Evolutionary conservation across 192 early-diverging fungal species (phyloP), one percentile per base, ranked within the genome.

Genomic region (Jimgerdemannia lactiflua): DNA sequence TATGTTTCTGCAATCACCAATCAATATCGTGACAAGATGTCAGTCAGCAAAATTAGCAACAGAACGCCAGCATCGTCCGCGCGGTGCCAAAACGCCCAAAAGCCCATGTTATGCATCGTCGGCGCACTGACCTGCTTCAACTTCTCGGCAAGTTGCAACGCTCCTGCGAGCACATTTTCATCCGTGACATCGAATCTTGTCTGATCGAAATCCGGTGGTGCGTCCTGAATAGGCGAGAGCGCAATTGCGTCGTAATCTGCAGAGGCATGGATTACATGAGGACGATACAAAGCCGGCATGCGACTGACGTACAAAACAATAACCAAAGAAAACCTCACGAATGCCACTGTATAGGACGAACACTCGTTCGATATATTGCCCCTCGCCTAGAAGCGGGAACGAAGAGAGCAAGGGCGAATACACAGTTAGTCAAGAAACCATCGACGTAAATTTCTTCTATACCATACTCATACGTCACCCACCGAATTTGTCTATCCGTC

Each of bases 171-270:
- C n/a, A 84, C 69, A 40, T 71, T 69, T 3, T 83, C 79, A n/a
- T 80, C 78, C 6, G 10, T 39, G 9, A 71, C 78, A 9, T 82
- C 78, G 73, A 95, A 94, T 42, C 84, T 78, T 3, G 92, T 93
- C 70, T 91, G 88, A 78, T 95, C 93, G 82, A 92, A 95, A 4
- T 93, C 94, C 41, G 70, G 19, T 2, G 89, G 84, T 18, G 86
- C 82, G 41, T 80, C 83, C 4, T 70, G 29, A 4, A 71, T 70
- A 1, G 94, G 94, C 3, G 90, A 79, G 19, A 95, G 74, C 4
- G 88, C 94, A 4, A 94, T 64, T 1, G 91, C 93, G 80, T 95
- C 94, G 77, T 95, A 95, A 82, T 95, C 86, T 89, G 49, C 14
- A 59, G 6, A 67, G 63, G 20, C n/a, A 70, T 43, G 64, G 64